Percentiles rank a stretch among this genome's conserved stretches.
These are phyloP conservation scores for Hyaloperonospora arabidopsidis DNA, from an alignment of 352 stramenopile genomes.

Conservation along the genomic window DNA sequence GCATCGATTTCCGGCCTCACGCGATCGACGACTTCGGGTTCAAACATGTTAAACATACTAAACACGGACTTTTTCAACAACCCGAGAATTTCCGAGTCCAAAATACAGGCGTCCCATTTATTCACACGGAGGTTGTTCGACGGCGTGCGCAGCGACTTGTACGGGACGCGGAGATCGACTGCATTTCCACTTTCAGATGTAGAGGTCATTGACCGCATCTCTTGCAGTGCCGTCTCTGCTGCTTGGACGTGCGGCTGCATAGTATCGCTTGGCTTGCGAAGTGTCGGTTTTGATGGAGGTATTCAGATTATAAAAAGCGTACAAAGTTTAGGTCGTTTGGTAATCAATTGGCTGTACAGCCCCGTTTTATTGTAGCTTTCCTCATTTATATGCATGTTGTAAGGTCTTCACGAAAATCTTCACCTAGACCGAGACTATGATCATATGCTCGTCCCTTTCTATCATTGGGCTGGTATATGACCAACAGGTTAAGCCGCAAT, in stretches of 20 bases:
- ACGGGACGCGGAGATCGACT: constrained; percentile 26
- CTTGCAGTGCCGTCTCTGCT: constrained; percentile 31
- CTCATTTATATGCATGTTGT: no score
- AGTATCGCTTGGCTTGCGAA: no score
- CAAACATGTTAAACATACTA: constrained; percentile 76
- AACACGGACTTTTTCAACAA: constrained; percentile 70
- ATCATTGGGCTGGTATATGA: no score
- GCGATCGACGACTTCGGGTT: constrained; percentile 49
- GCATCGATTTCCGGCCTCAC: constrained; percentile 74
- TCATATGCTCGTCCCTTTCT: no score
- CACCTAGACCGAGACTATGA: no score
- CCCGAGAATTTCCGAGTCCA: constrained; percentile 71
- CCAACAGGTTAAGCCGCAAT: no score
- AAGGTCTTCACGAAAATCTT: no score
- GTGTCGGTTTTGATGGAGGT: no score
- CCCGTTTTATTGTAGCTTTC: no score
- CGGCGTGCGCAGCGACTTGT: constrained; percentile 36
- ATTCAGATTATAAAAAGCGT: no score
- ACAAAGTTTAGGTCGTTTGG: no score
- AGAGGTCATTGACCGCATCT: constrained; percentile 11
- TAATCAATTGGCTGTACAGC: no score
- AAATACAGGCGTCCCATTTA: constrained; percentile 75
- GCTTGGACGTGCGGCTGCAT: constrained; percentile 33
- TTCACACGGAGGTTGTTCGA: constrained; percentile 59
- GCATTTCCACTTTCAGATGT: neutral